Evolutionary conservation across 2,329 filamentous ascomycete genomes (phyloP), one percentile per base, ranked within the genome.

Genomic region (Penicillium sp.): DNA sequence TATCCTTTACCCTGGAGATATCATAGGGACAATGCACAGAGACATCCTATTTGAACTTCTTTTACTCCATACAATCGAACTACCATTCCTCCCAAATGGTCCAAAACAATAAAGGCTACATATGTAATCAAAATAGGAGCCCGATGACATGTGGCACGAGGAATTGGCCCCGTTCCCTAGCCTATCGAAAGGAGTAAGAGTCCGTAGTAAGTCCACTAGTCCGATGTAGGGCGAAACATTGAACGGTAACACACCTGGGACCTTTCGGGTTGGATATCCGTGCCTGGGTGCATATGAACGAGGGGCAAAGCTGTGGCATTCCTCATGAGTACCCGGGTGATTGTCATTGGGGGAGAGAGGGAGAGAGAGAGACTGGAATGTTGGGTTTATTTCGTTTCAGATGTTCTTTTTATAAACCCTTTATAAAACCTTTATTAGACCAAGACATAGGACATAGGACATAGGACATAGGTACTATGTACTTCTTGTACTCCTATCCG

Each of bases 271-370:
- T 42, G 45, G 32, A 43, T 48, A 48, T 53, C 48, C 47, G 48
- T 53, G 55, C 49, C 49, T 54, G 45, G 48, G 37, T 55, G 55
- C 53, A 54, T 57, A 52, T 57, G 53, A 58, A 56, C 55, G 55
- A 57, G 55, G 57, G 57, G 55, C 39, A 52, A 52, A 46, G 19
- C 19, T 31, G 46, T 38, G 13, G 33, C 55, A 58, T 59, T 59
- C 55, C 44, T 56, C 5, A 19, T 13, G 15, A 17, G 38, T 38
- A 38, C 35, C 35, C 35, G 21, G 35, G 21, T 44, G 29, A 13
- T 29, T 31, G 51, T 55, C 52, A 52, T 37, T 32, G 46, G 26
- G 21, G 5, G 21, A 22, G 21, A 22, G 4, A 35, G 29, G 17
- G 19, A 21, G 19, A 21, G 19, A 21, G 19, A 28, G 28, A 29